Percentiles rank a stretch among this genome's conserved stretches.
Evolutionary conservation across 2,329 filamentous ascomycete genomes (phyloP).

Genomic region (Arachnomyces sp.): DNA sequence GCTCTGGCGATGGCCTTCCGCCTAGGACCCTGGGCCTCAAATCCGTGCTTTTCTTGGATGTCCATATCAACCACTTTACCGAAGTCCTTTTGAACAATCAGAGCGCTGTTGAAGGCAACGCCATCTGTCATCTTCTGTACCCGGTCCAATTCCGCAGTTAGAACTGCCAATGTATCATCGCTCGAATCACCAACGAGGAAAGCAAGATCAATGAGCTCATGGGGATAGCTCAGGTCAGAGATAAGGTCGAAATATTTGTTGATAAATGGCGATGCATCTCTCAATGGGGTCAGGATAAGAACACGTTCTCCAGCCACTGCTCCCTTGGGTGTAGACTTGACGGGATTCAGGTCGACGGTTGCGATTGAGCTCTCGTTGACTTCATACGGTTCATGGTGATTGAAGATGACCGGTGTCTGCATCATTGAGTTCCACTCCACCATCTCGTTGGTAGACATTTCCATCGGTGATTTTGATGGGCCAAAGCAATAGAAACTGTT

Average conservation of each 20-base stretch:
- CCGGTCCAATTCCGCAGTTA: conserved; percentile 77
- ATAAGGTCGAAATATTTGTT: conserved; percentile 90
- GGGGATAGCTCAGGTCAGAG: conserved; percentile 82
- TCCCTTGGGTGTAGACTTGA: conserved; percentile 74
- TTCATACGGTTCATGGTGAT: conserved; percentile 81
- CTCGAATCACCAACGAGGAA: conserved; percentile 89
- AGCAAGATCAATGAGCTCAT: conserved; percentile 87
- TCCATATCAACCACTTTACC: conserved; percentile 63
- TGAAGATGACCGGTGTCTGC: conserved; percentile 90
- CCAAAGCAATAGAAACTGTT: conserved; percentile 94
- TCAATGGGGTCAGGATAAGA: conserved; percentile 84
- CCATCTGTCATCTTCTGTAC: conserved; percentile 64
- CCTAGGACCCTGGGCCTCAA: conserved; percentile 78
- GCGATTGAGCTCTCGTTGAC: conserved; percentile 75
- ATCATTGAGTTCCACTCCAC: conserved; percentile 81
- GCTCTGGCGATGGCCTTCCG: conserved; percentile 85
- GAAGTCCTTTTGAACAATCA: conserved; percentile 89
- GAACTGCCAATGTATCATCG: conserved; percentile 84
- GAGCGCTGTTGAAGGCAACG: conserved; percentile 75
- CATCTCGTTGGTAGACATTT: conserved; percentile 88
- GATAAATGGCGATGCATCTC: conserved; percentile 76
- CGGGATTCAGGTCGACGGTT: conserved; percentile 74
- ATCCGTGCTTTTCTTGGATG: conserved; percentile 77
- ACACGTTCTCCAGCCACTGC: conserved; percentile 75
- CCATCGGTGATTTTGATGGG: conserved; percentile 87